Evolutionary conservation across 1,139 yeast genomes (phyloP), one percentile per base, ranked within the genome.

Genomic region (Nakaseomyces delphensis): DNA sequence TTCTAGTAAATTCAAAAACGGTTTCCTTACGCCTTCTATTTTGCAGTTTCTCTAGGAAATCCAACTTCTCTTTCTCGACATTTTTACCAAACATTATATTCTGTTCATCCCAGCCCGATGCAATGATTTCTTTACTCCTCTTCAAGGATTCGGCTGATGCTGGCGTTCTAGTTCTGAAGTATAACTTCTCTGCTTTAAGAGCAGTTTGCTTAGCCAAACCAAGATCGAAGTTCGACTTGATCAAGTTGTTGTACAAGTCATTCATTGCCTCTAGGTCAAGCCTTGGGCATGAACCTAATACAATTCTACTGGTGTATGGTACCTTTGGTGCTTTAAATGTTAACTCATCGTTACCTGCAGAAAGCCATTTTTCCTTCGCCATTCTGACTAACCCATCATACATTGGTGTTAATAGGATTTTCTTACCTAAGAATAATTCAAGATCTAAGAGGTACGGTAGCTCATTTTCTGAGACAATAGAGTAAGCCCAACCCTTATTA

Each of bases 401-500:
- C 83, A 81, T 78, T 30, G 78, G 68, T 0, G 89, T 77, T 36
- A 86, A 63, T 38, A 83, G 63, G 23, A 91, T 71, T 60, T 87
- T 87, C 54, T 83, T 77, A 6, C 96, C 96, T 55, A 93, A 69
- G 59, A 93, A 91, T 38, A 93, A 67, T 59, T 93, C 98, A 56
- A 93, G 70, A 63, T 93, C 99, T 42, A 91, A 70, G 40, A 93
- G 65, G 55, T 91, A 93, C 5, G 98, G 95, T 46, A 91, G 66
- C 60, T 93, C 99, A 47, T 76, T 73, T 52, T 87, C 96, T 47
- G 80, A 74, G 3, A 89, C 82, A 44, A 93, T 76, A 1, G 96
- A 82, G 60, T 85, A 93, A 0, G 98, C 98, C 95, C 97, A 89
- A 59, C 99, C 99, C 53, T 77, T 78, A 59, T 87, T 82, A 61